A percentile compares a stretch with the other conserved stretches of the same genome.
phyloP scores from a whole-genome alignment of 2,329 filamentous ascomycete species.

The Allantophomopsis lycopodina region DNA sequence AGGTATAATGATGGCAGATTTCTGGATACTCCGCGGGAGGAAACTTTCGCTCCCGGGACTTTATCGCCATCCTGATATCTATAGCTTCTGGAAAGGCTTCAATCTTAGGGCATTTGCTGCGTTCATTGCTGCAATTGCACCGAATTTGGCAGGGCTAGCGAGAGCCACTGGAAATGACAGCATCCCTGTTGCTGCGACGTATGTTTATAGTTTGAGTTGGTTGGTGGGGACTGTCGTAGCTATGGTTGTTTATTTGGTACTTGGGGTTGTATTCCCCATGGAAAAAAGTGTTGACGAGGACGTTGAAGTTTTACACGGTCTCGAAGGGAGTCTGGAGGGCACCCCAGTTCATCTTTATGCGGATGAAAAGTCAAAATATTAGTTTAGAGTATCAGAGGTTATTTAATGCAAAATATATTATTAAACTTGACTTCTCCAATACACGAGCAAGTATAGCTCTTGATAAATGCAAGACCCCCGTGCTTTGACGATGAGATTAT shows the following conservation, averaged over 20 bases:
- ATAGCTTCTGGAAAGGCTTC: slow-evolving; percentile 1
- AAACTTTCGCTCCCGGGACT: neutral
- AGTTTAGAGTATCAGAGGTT: too few species aligned
- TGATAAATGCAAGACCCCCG: too few species aligned
- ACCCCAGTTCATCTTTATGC: too few species aligned
- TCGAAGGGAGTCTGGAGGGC: too few species aligned
- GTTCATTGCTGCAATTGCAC: slow-evolving; percentile 1
- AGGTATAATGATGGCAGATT: neutral
- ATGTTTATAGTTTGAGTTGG: slow-evolving; percentile 13
- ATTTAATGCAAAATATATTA: too few species aligned
- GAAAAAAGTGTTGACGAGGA: slow-evolving; percentile 8
- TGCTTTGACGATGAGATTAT: too few species aligned
- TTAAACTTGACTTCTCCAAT: too few species aligned
- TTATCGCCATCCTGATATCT: neutral
- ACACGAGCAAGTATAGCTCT: too few species aligned
- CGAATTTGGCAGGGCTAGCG: slow-evolving; percentile 9
- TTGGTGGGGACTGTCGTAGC: slow-evolving; percentile 9
- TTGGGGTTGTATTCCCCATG: slow-evolving; percentile 9
- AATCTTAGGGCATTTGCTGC: slow-evolving; percentile 1
- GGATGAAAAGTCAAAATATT: too few species aligned
- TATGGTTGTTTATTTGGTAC: slow-evolving; percentile 5
- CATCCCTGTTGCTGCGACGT: slow-evolving; percentile 9
- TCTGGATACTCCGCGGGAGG: neutral
- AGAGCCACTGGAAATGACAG: slow-evolving; percentile 7
- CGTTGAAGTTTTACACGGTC: too few species aligned